phyloP scores from a whole-genome alignment of 768 basidiomycete genomes.

The Boletus fagicola region DNA sequence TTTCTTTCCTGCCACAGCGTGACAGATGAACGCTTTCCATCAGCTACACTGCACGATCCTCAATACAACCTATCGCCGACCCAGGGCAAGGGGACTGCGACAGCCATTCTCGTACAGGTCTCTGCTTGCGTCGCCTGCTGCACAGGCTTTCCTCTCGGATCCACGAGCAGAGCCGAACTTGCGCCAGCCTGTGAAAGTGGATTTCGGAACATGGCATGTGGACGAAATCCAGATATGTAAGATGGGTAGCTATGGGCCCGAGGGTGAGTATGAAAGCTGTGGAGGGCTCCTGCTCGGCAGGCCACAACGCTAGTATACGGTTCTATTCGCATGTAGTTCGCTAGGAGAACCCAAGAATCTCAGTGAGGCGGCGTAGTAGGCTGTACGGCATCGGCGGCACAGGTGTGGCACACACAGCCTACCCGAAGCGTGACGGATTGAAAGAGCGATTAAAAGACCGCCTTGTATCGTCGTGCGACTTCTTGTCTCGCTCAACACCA shows the following conservation, averaged over 20 bases:
- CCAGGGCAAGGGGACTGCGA: constrained; percentile 27
- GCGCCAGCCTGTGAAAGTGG: constrained; percentile 33
- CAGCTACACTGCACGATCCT: constrained; percentile 52
- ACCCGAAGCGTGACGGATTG: constrained; percentile 23
- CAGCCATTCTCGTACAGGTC: constrained; percentile 43
- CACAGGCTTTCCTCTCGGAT: constrained; percentile 6
- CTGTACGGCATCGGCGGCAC: constrained; percentile 29
- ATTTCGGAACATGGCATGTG: constrained; percentile 55
- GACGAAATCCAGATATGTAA: constrained; percentile 62
- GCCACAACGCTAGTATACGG: too few relatives aligned
- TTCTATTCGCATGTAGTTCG: constrained; percentile 1
- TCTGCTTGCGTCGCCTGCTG: constrained; percentile 32
- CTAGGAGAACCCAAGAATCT: background rate
- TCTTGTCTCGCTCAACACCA: constrained; percentile 40
- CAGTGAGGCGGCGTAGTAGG: background rate
- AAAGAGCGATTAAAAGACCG: constrained; percentile 37
- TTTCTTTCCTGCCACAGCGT: background rate
- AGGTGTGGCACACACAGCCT: constrained; percentile 33
- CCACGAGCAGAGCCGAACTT: constrained; percentile 1
- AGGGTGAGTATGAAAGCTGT: constrained; percentile 61
- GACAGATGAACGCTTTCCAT: background rate
- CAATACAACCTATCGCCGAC: constrained; percentile 47
- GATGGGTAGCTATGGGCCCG: constrained; percentile 65
- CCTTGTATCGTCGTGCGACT: constrained; percentile 38
- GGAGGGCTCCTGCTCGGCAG: constrained; percentile 16